Evolutionary conservation across 257 asterid species (phyloP).

Genomic region (Solanum bulbocastanum): DNA sequence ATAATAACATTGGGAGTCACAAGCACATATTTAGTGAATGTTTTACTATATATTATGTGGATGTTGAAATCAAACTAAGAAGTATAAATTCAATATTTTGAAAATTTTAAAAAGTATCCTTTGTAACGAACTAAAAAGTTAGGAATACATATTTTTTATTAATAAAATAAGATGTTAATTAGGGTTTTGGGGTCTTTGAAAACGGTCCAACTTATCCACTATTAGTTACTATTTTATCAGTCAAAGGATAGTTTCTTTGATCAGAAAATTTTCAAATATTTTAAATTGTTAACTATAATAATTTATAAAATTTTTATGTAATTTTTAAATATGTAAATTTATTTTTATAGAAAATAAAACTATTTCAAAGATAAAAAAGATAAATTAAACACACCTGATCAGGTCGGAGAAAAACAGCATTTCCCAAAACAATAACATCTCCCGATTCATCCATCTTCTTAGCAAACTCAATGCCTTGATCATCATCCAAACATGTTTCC

Average conservation of each 20-base stretch:
- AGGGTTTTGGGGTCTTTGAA: background rate
- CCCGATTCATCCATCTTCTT: slow-evolving; percentile 9
- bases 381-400: background rate
- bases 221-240: background rate
- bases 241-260: background rate
- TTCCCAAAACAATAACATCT: slow-evolving; percentile 8
- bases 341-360: too few relatives aligned
- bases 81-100: too few relatives aligned
- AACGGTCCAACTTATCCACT: background rate
- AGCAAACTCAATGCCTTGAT: background rate
- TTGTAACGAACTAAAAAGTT: background rate
- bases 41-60: too few relatives aligned
- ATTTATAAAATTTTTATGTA: too few relatives aligned
- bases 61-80: too few relatives aligned
- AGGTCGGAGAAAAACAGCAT: slow-evolving; percentile 10
- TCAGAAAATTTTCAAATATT: background rate
- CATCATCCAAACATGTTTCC: background rate
- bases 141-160: background rate
- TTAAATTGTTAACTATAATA: too few relatives aligned
- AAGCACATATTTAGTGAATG: too few relatives aligned
- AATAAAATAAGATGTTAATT: background rate
- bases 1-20: too few relatives aligned
- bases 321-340: too few relatives aligned
- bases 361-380: too few relatives aligned
- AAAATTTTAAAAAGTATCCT: too few relatives aligned